Conservation (phyloP, 805 yeast genomes). For the Tetrapisispora iriomotensis region DNA sequence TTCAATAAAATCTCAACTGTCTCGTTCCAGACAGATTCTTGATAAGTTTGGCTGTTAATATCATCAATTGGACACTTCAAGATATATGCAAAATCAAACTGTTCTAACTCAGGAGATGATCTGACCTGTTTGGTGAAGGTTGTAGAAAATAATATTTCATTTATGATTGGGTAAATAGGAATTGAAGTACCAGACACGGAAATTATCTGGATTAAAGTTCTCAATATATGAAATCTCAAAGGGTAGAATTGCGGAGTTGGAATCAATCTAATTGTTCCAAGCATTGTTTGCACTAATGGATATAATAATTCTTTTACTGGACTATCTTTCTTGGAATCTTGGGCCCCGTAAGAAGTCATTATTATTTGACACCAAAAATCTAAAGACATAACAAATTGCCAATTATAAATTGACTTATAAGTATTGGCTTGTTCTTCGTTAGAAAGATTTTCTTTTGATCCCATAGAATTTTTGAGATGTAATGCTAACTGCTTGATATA, state of each 20-base stretch:
- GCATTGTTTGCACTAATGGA: constrained; percentile 90
- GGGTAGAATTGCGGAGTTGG: constrained; percentile 95
- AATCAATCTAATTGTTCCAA: constrained; percentile 80
- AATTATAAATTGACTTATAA: constrained; percentile 79
- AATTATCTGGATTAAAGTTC: constrained; percentile 72
- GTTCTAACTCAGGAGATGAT: constrained; percentile 41
- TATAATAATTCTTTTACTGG: constrained; percentile 76
- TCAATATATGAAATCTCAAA: constrained; percentile 74
- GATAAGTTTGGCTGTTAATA: constrained; percentile 71
- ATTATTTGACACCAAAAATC: constrained; percentile 95
- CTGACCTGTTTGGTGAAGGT: constrained; percentile 65
- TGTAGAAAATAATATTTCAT: constrained; percentile 76
- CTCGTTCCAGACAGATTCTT: constrained; percentile 80
- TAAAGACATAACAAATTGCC: constrained; percentile 92
- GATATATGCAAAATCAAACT: constrained; percentile 76
- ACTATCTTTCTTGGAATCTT: constrained; percentile 43
- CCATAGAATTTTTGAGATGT: constrained; percentile 75
- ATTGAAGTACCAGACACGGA: constrained; percentile 82
- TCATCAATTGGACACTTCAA: constrained; percentile 78
- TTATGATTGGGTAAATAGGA: constrained; percentile 76
- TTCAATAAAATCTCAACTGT: constrained; percentile 70
- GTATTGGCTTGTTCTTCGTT: constrained; percentile 49
- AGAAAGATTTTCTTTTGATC: constrained; percentile 39
- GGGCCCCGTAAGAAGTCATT: constrained; percentile 57
- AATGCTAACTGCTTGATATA: constrained; percentile 88